A percentile compares a stretch with the other conserved stretches of the same genome.
phyloP scores from a whole-genome alignment of 768 basidiomycete species.

The Cystofilobasidium macerans region DNA sequence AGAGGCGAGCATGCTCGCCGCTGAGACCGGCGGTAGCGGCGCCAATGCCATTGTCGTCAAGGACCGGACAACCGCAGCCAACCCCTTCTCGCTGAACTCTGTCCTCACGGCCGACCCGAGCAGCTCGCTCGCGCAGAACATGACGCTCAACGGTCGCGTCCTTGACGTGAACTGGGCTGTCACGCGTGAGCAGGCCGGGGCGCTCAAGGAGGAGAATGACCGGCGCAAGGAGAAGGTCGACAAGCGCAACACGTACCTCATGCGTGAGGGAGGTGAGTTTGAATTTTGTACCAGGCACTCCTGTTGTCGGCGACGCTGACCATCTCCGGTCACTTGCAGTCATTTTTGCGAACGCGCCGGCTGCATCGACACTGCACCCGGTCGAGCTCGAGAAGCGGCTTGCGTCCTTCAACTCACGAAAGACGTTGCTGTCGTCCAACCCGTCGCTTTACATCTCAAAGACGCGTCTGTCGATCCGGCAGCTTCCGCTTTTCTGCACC shows the following conservation, averaged over 20 bases:
- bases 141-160: constrained; percentile 85
- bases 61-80: constrained; percentile 25
- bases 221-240: constrained; percentile 76
- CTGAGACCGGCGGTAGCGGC: constrained; percentile 50
- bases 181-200: constrained; percentile 73
- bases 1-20: constrained; percentile 61
- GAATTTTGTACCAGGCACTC: not conserved
- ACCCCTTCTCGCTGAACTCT: constrained; percentile 77
- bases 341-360: constrained; percentile 76
- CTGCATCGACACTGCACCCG: constrained; percentile 56
- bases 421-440: constrained; percentile 72
- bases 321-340: constrained; percentile 44
- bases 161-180: constrained; percentile 85
- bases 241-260: constrained; percentile 87
- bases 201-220: constrained; percentile 79
- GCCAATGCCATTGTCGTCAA: constrained; percentile 33
- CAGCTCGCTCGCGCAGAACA: constrained; percentile 61
- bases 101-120: constrained; percentile 91
- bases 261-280: constrained; percentile 80
- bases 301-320: not conserved
- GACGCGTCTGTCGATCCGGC: constrained; percentile 85
- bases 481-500: constrained; percentile 78
- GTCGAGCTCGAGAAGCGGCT: constrained; percentile 78
- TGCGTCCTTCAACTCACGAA: constrained; percentile 71
- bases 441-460: constrained; percentile 89